Evolutionary conservation across 768 basidiomycete genomes (phyloP), one percentile per base, ranked within the genome.

Genomic region (Suillus subluteus): DNA sequence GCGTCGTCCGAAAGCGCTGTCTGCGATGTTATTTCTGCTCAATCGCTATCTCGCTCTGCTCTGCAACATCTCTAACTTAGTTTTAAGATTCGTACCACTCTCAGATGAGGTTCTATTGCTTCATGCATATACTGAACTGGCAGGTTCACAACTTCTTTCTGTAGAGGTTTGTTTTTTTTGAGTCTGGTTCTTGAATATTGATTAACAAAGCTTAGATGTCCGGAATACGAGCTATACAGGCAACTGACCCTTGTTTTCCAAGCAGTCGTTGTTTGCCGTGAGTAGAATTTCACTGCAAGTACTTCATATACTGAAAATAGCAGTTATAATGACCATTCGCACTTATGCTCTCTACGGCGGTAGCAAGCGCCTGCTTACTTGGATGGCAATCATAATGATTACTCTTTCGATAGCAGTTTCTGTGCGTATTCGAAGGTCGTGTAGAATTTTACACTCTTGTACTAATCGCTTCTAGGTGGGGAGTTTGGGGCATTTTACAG

Each of bases 261-360:
- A 50, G 48, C 48, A 50, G 6, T 7, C 13, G 2, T 50, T 15
- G 23, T 50, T 23, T 50, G 48, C 48, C 13, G 48, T 50, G 48
- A 13, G 48, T 50, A 7, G 12, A 23, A 23, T 2, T 7, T 50
- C n/a, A 48, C 6, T 26, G 23, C 23, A 13, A 50, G 23, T 2
- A 23, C 2, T 7, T 11, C 32, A 6, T 12, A n/a, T 38, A 4
- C 43, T 52, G 2, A 48, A 15, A 6, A 26, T 63, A 13, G 3
- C 44, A 86, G 84, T 63, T 85, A 85, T 70, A 68, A 72, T 86
- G 37, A 79, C 79, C 13, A 71, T 84, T 46, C 82, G 87, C 46
- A 83, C 83, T 58, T 83, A 81, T 64, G 86, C 87, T 6, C 72
- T 88, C 15, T 87, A 86, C 65, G 75, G 77, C 15, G 71, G 81